Conservation (phyloP, 164 flowering plant genomes). For the Sextonia rubra region DNA sequence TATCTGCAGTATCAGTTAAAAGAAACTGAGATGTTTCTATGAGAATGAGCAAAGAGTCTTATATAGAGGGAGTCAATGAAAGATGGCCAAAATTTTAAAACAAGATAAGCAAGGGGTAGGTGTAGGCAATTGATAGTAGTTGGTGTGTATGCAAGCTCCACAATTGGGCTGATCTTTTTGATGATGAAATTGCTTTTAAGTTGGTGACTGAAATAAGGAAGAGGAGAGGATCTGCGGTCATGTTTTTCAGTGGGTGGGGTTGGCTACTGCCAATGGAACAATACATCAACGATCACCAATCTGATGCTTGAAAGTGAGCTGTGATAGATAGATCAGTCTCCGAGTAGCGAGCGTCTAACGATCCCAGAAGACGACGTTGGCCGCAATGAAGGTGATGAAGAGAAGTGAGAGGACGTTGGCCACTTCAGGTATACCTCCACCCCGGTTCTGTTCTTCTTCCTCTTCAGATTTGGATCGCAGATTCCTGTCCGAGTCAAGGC, state of each 20-base stretch:
- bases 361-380: no score
- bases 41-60: neutral
- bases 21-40: neutral
- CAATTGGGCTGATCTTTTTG: neutral
- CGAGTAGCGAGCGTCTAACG: no score
- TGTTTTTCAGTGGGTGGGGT: conserved; percentile 25
- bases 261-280: conserved; percentile 40
- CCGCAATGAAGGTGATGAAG: no score
- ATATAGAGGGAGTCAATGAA: conserved; percentile 7
- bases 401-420: no score
- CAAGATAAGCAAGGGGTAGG: conserved; percentile 6
- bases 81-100: neutral
- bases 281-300: conserved; percentile 23
- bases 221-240: neutral
- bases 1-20: neutral
- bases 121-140: conserved; percentile 7
- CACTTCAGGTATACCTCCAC: no score
- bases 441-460: no score
- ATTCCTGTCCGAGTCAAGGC: no score
- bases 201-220: neutral
- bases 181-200: neutral
- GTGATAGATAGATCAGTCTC: neutral
- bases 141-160: conserved; percentile 10
- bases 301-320: neutral
- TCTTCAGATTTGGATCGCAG: no score